phyloP scores from a whole-genome alignment of 2,329 filamentous ascomycete genomes.

The Dactylellina drechsleri region DNA sequence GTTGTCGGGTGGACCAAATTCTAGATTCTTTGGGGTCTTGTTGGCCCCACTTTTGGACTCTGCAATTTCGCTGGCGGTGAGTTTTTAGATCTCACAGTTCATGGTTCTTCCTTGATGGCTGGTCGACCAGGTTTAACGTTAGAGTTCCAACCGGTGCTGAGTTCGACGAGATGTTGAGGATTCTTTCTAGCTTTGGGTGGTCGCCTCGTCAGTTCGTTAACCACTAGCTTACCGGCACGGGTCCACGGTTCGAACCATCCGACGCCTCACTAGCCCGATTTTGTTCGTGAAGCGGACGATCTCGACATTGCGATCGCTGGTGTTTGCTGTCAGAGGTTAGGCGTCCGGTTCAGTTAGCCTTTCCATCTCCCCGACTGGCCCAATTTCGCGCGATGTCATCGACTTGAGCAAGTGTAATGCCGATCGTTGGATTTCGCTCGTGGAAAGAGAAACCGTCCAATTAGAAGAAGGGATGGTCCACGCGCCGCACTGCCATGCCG shows the following conservation, averaged over 20 bases:
- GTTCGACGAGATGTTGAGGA: slow-evolving; percentile 3
- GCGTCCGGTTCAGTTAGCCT: slow-evolving; percentile 3
- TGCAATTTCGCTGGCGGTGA: slow-evolving; percentile 17
- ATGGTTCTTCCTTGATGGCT: slow-evolving; percentile 38
- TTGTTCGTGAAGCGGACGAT: no score
- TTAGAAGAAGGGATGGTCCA: slow-evolving; percentile 25
- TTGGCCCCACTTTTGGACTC: slow-evolving; percentile 17
- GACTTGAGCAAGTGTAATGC: slow-evolving; percentile 46
- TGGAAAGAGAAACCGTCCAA: slow-evolving; percentile 42
- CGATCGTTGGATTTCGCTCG: slow-evolving; percentile 35
- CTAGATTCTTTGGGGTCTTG: slow-evolving; percentile 27
- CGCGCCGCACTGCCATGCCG: slow-evolving; percentile 10
- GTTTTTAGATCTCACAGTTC: slow-evolving; percentile 31
- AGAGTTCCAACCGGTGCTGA: no score
- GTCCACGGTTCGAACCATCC: slow-evolving; percentile 22
- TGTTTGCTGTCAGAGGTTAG: no score
- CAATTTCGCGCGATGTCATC: slow-evolving; percentile 34
- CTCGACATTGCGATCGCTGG: no score
- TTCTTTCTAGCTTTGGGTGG: slow-evolving; percentile 25
- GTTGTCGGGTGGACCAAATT: slow-evolving; percentile 20
- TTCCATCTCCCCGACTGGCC: slow-evolving; percentile 39
- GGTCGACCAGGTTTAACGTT: not conserved
- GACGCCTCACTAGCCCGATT: slow-evolving; percentile 3
- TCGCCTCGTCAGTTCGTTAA: slow-evolving; percentile 24
- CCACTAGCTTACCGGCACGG: slow-evolving; percentile 39